Percentiles rank a stretch among this genome's conserved stretches.
Conservation (phyloP, 305 asterid genomes). For the Rubia tinctorum region DNA sequence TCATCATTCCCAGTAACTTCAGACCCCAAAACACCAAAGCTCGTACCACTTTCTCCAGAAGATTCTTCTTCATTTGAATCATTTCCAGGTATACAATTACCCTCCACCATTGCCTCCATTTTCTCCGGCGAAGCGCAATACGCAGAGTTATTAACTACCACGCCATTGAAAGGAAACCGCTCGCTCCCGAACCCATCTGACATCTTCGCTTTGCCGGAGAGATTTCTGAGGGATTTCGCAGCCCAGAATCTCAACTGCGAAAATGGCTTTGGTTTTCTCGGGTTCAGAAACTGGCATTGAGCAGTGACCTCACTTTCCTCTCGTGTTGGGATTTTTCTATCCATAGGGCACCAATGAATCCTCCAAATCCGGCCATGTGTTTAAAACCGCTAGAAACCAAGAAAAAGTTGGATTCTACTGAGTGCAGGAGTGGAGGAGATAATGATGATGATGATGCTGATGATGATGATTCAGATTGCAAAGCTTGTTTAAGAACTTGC, state of each 20-base stretch:
- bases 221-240: slow-evolving; percentile 46
- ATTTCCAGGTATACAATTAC: slow-evolving; percentile 20
- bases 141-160: slow-evolving; percentile 44
- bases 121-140: slow-evolving; percentile 47
- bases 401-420: slow-evolving; percentile 20
- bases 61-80: slow-evolving; percentile 29
- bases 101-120: slow-evolving; percentile 13
- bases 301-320: slow-evolving; percentile 28
- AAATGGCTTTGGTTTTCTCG: slow-evolving; percentile 34
- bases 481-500: not conserved
- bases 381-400: slow-evolving; percentile 18
- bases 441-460: slow-evolving; percentile 27
- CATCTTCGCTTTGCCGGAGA: slow-evolving; percentile 30
- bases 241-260: slow-evolving; percentile 45
- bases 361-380: slow-evolving; percentile 33
- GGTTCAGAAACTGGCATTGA: slow-evolving; percentile 22
- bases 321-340: slow-evolving; percentile 33
- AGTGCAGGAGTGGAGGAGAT: slow-evolving; percentile 35
- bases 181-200: slow-evolving; percentile 30
- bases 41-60: slow-evolving; percentile 46
- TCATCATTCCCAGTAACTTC: slow-evolving; percentile 48
- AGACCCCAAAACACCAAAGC: slow-evolving; percentile 50
- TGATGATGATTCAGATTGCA: slow-evolving; percentile 10
- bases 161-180: slow-evolving; percentile 46
- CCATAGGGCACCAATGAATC: slow-evolving; percentile 38